Conservation (phyloP, 2,329 filamentous ascomycete species). For the Aspergillus proliferans region DNA sequence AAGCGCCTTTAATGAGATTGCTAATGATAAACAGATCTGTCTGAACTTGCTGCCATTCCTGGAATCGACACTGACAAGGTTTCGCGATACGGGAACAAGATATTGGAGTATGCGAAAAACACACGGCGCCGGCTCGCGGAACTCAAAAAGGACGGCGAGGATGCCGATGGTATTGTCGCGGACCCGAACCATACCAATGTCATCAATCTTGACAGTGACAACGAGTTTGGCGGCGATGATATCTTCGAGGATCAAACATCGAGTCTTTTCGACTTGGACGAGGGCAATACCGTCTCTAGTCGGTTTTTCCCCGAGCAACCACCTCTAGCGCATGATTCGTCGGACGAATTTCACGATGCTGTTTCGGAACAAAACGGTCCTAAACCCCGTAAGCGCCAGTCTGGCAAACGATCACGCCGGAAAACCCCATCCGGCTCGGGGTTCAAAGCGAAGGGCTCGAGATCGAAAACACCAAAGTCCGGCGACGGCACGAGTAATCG, state of each 20-base stretch:
- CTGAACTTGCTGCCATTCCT: conserved; percentile 34
- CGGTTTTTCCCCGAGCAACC: conserved; percentile 27
- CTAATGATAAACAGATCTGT: conserved; percentile 24
- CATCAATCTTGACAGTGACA: conserved; percentile 35
- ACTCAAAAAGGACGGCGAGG: conserved; percentile 38
- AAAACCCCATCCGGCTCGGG: conserved; percentile 18
- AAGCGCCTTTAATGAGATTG: conserved; percentile 3
- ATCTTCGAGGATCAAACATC: conserved; percentile 23
- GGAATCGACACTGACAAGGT: conserved; percentile 42
- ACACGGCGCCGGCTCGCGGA: conserved; percentile 38
- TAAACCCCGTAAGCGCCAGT: conserved; percentile 20
- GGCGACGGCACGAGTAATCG: conserved; percentile 16
- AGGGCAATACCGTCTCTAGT: conserved; percentile 23
- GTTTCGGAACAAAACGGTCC: conserved; percentile 12
- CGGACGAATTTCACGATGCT: conserved; percentile 14
- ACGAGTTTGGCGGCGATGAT: conserved; percentile 33
- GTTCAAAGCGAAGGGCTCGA: conserved; percentile 19
- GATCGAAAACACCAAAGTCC: conserved; percentile 16
- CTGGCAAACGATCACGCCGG: conserved; percentile 20
- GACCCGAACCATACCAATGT: conserved; percentile 43
- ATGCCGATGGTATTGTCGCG: conserved; percentile 44
- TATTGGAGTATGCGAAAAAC: conserved; percentile 37
- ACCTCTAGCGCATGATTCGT: conserved; percentile 16
- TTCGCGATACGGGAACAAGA: conserved; percentile 36
- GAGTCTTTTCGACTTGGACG: conserved; percentile 16